A percentile compares a stretch with the other conserved stretches of the same genome.
Conservation (phyloP, 305 asterid genomes). For the Ruellia speciosa region DNA sequence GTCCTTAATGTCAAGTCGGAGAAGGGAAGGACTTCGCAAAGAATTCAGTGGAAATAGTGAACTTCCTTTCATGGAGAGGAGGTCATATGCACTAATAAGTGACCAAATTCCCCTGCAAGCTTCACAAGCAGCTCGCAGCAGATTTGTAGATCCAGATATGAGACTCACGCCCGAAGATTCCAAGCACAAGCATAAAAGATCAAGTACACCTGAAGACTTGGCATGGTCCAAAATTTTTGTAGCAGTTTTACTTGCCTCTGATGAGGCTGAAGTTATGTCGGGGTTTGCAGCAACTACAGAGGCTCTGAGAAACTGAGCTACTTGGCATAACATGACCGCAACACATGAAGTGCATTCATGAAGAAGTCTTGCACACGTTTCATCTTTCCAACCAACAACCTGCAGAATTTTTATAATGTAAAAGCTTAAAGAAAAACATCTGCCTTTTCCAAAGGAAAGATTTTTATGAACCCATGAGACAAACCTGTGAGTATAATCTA, state of each 20-base stretch:
- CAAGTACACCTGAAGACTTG: constrained; percentile 57
- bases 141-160: constrained; percentile 79
- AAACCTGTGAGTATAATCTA: constrained; percentile 77
- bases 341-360: constrained; percentile 82
- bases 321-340: constrained; percentile 66
- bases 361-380: constrained; percentile 65
- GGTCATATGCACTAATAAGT: constrained; percentile 69
- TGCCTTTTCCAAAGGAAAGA: constrained; percentile 13
- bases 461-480: constrained; percentile 14
- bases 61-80: constrained; percentile 42
- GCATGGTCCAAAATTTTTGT: constrained; percentile 66
- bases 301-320: constrained; percentile 65
- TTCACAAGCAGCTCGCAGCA: constrained; percentile 90
- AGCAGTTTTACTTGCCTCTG: constrained; percentile 39
- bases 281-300: constrained; percentile 43
- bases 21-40: constrained; percentile 46
- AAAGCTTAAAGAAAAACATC: constrained; percentile 23
- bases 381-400: constrained; percentile 62
- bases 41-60: constrained; percentile 58
- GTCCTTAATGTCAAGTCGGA: constrained; percentile 48
- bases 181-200: constrained; percentile 64
- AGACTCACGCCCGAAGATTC: constrained; percentile 80
- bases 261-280: constrained; percentile 35
- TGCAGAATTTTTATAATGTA: constrained; percentile 28
- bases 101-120: constrained; percentile 85